These are phyloP conservation scores for Ustilago esculenta DNA, from an alignment of 1,284 basidiomycete genomes.

Conservation along the genomic window DNA sequence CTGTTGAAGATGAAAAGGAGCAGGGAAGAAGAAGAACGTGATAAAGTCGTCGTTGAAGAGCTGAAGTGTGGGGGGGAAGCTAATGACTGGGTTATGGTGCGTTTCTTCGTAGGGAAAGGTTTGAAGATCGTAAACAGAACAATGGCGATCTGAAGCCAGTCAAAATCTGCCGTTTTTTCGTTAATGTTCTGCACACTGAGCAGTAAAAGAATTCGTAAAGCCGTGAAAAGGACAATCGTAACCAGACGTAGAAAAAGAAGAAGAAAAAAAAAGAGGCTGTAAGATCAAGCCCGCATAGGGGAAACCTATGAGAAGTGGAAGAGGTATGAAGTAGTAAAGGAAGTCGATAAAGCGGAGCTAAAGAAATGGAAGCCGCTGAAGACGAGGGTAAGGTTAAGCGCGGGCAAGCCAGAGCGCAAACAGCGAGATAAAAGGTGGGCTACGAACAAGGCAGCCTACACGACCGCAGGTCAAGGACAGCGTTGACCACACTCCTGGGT, in stretches of 20 bases:
- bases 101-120: background rate
- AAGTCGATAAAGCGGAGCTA: background rate
- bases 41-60: background rate
- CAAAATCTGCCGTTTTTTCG: conserved; percentile 6
- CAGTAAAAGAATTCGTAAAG: conserved; percentile 8
- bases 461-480: too few relatives aligned
- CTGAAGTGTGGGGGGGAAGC: too few relatives aligned
- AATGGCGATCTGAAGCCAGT: conserved; percentile 23
- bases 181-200: conserved; percentile 3
- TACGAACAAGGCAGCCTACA: background rate
- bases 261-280: conserved; percentile 10
- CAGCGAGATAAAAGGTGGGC: background rate
- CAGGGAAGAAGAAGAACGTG: too few relatives aligned
- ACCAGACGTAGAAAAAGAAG: conserved; percentile 18
- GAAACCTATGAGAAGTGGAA: conserved; percentile 1
- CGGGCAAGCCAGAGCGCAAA: background rate
- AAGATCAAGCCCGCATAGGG: too few relatives aligned
- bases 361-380: conserved; percentile 1
- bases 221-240: conserved; percentile 15
- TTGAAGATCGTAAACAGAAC: conserved; percentile 12
- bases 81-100: too few relatives aligned
- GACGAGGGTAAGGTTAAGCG: background rate
- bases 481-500: too few relatives aligned
- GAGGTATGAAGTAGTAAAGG: too few relatives aligned
- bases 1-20: background rate